Conservation (phyloP, 192 early-diverging fungal species). For the Coemansia sp. region DNA sequence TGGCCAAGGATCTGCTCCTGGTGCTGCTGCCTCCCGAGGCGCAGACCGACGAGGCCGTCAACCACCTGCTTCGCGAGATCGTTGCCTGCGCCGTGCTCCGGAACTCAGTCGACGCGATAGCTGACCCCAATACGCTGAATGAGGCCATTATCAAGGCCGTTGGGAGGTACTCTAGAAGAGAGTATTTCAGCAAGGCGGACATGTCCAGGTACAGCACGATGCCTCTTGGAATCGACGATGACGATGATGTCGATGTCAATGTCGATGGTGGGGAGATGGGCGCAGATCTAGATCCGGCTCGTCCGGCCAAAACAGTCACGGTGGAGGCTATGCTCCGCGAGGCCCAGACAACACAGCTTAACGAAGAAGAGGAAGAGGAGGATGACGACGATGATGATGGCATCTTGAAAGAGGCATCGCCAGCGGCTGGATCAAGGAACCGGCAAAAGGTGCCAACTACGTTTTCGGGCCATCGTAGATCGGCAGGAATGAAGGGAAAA, state of each 20-base stretch:
- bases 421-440: too few species aligned
- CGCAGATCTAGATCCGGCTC: not conserved
- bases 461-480: too few species aligned
- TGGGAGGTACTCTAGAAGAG: conserved; percentile 43
- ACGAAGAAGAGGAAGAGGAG: not conserved
- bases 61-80: conserved; percentile 49
- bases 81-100: conserved; percentile 54
- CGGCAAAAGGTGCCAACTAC: too few species aligned
- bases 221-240: conserved; percentile 40
- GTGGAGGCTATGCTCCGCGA: conserved; percentile 54
- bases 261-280: not conserved
- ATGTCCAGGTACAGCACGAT: conserved; percentile 47
- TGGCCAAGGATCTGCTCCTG: conserved; percentile 36
- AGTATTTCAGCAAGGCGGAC: conserved; percentile 46
- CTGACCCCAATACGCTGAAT: conserved; percentile 49
- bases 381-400: too few species aligned
- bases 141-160: conserved; percentile 44
- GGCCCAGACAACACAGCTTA: conserved; percentile 40
- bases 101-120: conserved; percentile 44
- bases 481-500: too few species aligned
- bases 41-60: conserved; percentile 41
- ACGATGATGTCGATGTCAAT: not conserved
- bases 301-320: conserved; percentile 5
- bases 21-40: conserved; percentile 52
- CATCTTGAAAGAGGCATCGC: too few species aligned